Evolutionary conservation across 306 rosid species (phyloP).

Genomic region (Vigna radiata): DNA sequence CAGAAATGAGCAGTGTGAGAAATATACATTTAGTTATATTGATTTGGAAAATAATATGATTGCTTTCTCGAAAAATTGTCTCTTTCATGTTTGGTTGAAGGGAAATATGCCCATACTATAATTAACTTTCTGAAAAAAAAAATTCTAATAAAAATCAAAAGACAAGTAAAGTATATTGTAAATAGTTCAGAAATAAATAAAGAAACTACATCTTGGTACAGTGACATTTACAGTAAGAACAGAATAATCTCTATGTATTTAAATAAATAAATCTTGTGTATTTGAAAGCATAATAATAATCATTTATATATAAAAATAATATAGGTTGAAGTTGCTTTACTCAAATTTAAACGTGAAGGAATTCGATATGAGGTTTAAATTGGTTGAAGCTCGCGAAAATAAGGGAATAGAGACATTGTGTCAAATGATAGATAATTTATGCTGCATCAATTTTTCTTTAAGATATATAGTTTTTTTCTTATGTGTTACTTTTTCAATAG

Average conservation of each 20-base stretch:
- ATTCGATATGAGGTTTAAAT: not conserved
- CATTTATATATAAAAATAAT: not conserved
- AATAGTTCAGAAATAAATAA: not conserved
- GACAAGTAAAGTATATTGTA: no score
- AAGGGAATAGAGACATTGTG: not conserved
- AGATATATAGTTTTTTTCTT: not conserved
- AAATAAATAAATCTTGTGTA: not conserved
- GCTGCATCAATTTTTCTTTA: no score
- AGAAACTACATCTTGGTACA: not conserved
- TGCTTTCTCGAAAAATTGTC: not conserved
- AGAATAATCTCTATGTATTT: not conserved
- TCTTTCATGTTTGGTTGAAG: not conserved
- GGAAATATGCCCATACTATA: not conserved
- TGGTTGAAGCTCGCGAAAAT: not conserved
- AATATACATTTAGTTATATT: not conserved
- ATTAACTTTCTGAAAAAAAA: not conserved
- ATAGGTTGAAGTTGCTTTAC: not conserved
- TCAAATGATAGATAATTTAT: no score
- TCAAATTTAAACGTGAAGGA: not conserved
- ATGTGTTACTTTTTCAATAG: not conserved
- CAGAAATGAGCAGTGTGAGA: not conserved
- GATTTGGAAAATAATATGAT: not conserved
- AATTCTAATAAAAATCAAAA: not conserved
- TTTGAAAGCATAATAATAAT: not conserved
- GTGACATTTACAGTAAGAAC: not conserved